These are phyloP conservation scores for Dactylella cylindrospora DNA, from an alignment of 2,329 filamentous ascomycete genomes.

Conservation along the genomic window DNA sequence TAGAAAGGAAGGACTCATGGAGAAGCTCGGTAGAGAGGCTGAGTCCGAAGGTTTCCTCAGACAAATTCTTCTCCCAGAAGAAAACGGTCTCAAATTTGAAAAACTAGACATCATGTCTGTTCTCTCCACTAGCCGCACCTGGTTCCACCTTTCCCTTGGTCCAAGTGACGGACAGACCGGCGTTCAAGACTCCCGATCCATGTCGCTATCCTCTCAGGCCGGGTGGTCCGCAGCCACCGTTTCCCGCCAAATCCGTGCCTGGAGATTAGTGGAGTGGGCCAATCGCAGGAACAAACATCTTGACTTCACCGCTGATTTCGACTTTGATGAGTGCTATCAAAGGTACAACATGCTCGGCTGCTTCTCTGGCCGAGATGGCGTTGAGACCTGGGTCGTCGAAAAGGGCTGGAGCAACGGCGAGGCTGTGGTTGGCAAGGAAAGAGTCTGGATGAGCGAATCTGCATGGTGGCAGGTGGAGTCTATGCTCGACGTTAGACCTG, in stretches of 20 bases:
- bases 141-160: slow-evolving; percentile 91
- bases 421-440: slow-evolving; percentile 84
- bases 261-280: slow-evolving; percentile 94
- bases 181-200: slow-evolving; percentile 64
- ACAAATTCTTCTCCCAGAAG: slow-evolving; percentile 75
- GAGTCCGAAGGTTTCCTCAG: slow-evolving; percentile 81
- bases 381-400: slow-evolving; percentile 91
- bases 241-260: slow-evolving; percentile 86
- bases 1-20: slow-evolving; percentile 76
- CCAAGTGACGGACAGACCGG: slow-evolving; percentile 73
- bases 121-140: slow-evolving; percentile 81
- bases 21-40: slow-evolving; percentile 80
- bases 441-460: slow-evolving; percentile 90
- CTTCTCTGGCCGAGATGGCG: slow-evolving; percentile 83
- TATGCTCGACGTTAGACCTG: slow-evolving; percentile 72
- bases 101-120: slow-evolving; percentile 75
- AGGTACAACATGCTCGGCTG: slow-evolving; percentile 83
- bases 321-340: slow-evolving; percentile 84
- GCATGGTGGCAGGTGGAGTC: slow-evolving; percentile 98
- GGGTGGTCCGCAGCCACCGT: slow-evolving; percentile 92
- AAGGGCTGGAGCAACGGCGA: slow-evolving; percentile 98
- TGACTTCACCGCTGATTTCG: slow-evolving; percentile 96
- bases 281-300: slow-evolving; percentile 87
- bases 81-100: slow-evolving; percentile 63
- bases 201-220: slow-evolving; percentile 65